Evolutionary conservation across 805 yeast genomes (phyloP), one percentile per base, ranked within the genome.

Genomic region (Limtongia smithiae): DNA sequence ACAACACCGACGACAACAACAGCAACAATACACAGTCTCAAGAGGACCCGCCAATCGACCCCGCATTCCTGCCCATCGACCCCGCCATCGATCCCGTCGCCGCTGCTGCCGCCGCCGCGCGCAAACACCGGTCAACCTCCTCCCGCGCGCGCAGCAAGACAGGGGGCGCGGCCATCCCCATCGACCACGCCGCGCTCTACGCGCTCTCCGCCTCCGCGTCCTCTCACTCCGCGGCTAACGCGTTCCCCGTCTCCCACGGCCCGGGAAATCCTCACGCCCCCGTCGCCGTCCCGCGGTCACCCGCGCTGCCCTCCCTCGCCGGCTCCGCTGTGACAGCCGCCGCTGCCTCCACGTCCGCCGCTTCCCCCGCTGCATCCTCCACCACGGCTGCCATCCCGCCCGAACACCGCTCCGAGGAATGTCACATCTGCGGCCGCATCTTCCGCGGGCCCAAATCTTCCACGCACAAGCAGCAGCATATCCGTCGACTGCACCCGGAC

Each of bases 391-490:
- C 31, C 52, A 24, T 44, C 4, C 49, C 54, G 22, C 54, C 57
- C 2, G 57, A 54, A 31, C 51, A 46, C 44, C 59, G 66, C 22
- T 58, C 64, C 34, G 74, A 71, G 54, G 63, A 60, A 35, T 74
- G 78, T 59, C 71, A 65, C 41, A 61, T 68, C 46, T 74, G 78
- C 59, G 70, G 70, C 14, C 66, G 77, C 33, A 61, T 62, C 32
- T 73, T 74, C 65, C 69, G 67, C 55, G 78, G 78, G 21, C 76
- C 77, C 27, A 71, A 70, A 60, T 69, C 76, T 3, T 62, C 73
- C 1, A 73, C 77, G 2, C 77, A 72, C 60, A 71, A 69, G 56
- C 77, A 74, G 59, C 78, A 74, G 63, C 78, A 73, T 49, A 73
- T 73, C 44, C 67, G 74, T 20, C 61, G 76, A 35, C 60, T 72